phyloP scores from a whole-genome alignment of 2,329 filamentous ascomycete genomes.

The Aspergillus sp. region DNA sequence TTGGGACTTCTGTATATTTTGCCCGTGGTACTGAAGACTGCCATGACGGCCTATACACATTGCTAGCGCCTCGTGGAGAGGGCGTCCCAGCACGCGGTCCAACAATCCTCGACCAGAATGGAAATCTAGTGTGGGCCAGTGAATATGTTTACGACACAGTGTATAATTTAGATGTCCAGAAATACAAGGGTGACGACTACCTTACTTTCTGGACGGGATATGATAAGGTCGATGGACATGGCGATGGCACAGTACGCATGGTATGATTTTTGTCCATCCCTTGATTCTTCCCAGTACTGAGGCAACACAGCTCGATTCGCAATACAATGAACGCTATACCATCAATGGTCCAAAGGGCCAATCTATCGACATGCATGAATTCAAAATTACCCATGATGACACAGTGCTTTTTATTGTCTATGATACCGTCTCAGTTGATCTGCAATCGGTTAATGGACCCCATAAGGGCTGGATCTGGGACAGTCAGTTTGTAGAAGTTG shows the following conservation, averaged over 20 bases:
- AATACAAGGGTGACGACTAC: slow-evolving; percentile 45
- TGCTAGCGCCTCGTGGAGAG: slow-evolving; percentile 42
- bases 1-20: slow-evolving; percentile 28
- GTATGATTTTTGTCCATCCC: slow-evolving; percentile 19
- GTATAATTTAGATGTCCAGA: slow-evolving; percentile 49
- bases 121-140: slow-evolving; percentile 49
- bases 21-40: slow-evolving; percentile 31
- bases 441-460: slow-evolving; percentile 35
- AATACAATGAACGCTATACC: slow-evolving; percentile 36
- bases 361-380: slow-evolving; percentile 45
- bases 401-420: slow-evolving; percentile 47
- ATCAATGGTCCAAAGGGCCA: slow-evolving; percentile 39
- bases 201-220: slow-evolving; percentile 53
- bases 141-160: slow-evolving; percentile 33
- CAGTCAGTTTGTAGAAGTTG: slow-evolving; percentile 47
- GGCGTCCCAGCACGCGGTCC: slow-evolving; percentile 38
- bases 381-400: slow-evolving; percentile 42
- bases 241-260: slow-evolving; percentile 50
- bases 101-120: slow-evolving; percentile 46
- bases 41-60: slow-evolving; percentile 38
- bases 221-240: slow-evolving; percentile 46
- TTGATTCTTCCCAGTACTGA: background rate
- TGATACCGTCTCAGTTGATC: slow-evolving; percentile 37
- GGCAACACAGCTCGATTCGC: slow-evolving; percentile 27
- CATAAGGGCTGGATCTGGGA: slow-evolving; percentile 42